phyloP scores from a whole-genome alignment of 2,329 filamentous ascomycete species.

The Fusarium bulbicola region DNA sequence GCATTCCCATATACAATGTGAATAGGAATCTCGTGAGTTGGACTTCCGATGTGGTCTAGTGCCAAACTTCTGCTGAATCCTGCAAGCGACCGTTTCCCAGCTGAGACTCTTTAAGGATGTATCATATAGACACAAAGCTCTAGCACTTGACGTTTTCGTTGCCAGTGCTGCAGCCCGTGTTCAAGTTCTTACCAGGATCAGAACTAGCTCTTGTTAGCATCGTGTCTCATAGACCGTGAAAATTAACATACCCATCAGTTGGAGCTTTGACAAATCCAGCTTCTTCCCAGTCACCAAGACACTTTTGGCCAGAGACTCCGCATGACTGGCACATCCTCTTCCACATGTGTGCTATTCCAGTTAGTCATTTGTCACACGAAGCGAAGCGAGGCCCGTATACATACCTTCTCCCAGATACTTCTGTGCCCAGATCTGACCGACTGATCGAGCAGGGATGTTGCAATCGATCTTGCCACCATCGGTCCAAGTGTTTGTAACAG shows the following conservation, averaged over 20 bases:
- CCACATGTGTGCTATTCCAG: background rate
- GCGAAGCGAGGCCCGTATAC: no score
- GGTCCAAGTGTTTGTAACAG: background rate
- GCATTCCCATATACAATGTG: rapidly evolving
- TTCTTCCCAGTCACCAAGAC: background rate
- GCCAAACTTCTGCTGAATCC: rapidly evolving
- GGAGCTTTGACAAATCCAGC: background rate
- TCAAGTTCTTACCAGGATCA: background rate
- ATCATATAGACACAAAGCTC: background rate
- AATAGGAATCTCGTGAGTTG: rapidly evolving
- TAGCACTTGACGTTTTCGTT: background rate
- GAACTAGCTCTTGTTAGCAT: background rate
- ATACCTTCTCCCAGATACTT: background rate
- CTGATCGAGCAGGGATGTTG: background rate
- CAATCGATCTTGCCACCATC: background rate
- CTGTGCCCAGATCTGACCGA: background rate
- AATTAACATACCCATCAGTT: background rate
- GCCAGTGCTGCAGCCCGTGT: background rate
- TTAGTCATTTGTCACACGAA: no score
- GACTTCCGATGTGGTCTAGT: rapidly evolving
- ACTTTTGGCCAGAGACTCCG: background rate
- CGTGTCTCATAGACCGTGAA: no score
- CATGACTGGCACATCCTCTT: background rate
- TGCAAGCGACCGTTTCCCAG: no score
- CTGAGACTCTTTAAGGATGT: no score